phyloP scores from a whole-genome alignment of 257 asterid species.

The Solanum ossicruentum region DNA sequence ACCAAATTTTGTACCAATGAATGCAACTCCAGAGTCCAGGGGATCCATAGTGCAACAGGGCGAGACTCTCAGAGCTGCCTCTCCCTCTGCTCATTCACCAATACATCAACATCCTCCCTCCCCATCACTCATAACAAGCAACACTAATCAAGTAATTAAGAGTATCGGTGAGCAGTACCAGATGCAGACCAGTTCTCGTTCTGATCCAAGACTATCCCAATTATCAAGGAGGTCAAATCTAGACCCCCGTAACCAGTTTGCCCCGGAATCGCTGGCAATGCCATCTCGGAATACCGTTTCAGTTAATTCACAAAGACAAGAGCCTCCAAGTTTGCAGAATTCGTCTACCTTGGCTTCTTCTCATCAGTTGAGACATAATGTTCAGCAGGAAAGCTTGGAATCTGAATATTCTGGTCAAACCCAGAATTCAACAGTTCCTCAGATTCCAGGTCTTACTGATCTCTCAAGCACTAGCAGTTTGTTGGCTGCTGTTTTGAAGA shows the following conservation, averaged over 20 bases:
- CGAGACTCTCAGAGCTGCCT: constrained; percentile 24
- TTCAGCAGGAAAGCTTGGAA: constrained; percentile 24
- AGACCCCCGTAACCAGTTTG: constrained; percentile 16
- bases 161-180: constrained; percentile 38
- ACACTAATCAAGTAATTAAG: constrained; percentile 19
- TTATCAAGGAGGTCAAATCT: constrained; percentile 16
- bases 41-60: background rate
- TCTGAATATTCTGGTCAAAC: constrained; percentile 9
- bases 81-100: constrained; percentile 29
- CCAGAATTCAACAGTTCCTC: background rate
- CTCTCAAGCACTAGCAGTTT: constrained; percentile 33
- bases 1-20: constrained; percentile 22
- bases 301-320: constrained; percentile 20
- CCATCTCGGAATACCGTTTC: constrained; percentile 21
- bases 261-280: constrained; percentile 25
- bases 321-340: constrained; percentile 14
- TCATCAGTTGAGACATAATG: constrained; percentile 22
- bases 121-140: constrained; percentile 11
- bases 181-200: constrained; percentile 27
- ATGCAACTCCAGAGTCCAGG: constrained; percentile 15
- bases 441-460: constrained; percentile 24
- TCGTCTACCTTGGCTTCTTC: constrained; percentile 22
- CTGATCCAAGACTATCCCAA: constrained; percentile 59
- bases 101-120: constrained; percentile 37
- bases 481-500: constrained; percentile 44